Evolutionary conservation across 176 grass and related monocot genomes (phyloP), one percentile per base, ranked within the genome.

Genomic region (Ampelocalamus luodianensis): DNA sequence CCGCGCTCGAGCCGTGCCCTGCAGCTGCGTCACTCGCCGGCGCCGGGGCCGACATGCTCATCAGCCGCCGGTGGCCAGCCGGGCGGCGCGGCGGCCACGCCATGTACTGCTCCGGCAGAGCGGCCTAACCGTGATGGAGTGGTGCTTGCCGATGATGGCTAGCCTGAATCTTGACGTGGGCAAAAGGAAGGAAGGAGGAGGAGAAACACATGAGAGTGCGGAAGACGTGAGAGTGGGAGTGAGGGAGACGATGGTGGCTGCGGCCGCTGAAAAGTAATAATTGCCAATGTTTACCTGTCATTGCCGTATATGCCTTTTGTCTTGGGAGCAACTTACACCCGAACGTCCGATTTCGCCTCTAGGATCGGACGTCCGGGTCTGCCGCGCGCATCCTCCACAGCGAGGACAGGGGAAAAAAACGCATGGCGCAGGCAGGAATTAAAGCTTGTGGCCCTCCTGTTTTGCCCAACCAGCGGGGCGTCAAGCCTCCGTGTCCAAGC

Each of bases 1-100:
- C 59, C 5, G 84, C 65, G 64, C 75, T 85, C 20, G 94, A 94
- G 0, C 65, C 63, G 53, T 72, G 68, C 39, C 76, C 82, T 4
- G 54, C 54, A 15, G 22, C 58, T 22, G n/a, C 23, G 27, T 16
- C 40, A 10, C 1, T 73, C n/a, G 10, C 12, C n/a, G 12, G 18
- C 22, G 82, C 55, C 12, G 54, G 24, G 14, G 74, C 40, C 23
- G 67, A 22, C 81, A 17, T 2, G 24, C 8, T 82, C 82, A 76
- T 20, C 50, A 85, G 61, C 82, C 77, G 81, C 6, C 80, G 87
- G 55, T 40, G 40, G 5, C 13, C 53, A 0, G 53, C 76, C 0
- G 8, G 24, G 6, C 8, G 7, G 50, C 18, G 27, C 43, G 10
- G n/a, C 32, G 58, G 17, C 74, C 53, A 39, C 68, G 68, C 2